A percentile compares a stretch with the other conserved stretches of the same genome.
phyloP scores from a whole-genome alignment of 176 grass and related monocot species.

The Phyllostachys edulis region DNA sequence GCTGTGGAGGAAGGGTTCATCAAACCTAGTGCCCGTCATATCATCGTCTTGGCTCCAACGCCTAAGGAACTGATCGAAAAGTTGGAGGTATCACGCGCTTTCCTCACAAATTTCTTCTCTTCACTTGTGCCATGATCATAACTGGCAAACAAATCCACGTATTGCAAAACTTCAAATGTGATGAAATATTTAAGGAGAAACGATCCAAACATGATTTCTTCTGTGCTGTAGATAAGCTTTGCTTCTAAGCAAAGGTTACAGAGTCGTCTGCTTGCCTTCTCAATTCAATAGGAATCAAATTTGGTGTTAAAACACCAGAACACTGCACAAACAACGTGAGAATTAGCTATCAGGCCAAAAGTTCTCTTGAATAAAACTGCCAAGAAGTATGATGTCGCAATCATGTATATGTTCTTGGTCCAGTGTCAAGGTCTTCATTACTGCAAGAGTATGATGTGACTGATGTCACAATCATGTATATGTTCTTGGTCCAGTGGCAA shows the following conservation, averaged over 20 bases:
- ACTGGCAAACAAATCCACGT: background rate
- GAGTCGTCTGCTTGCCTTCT: background rate
- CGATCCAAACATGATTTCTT: constrained; percentile 2
- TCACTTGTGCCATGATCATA: background rate
- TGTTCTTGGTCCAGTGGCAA: constrained; percentile 20
- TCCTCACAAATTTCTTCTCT: background rate
- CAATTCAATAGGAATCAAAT: background rate
- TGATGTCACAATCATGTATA: background rate
- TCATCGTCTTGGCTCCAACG: constrained; percentile 41
- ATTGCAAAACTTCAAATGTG: background rate
- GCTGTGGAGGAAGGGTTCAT: constrained; percentile 53
- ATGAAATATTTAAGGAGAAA: background rate
- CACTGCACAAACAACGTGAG: background rate
- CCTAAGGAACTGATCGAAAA: constrained; percentile 39
- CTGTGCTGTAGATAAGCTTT: background rate
- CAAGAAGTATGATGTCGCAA: background rate
- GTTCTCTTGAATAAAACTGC: background rate
- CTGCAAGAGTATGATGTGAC: too few species aligned
- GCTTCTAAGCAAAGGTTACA: constrained; percentile 17
- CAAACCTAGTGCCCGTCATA: constrained; percentile 33
- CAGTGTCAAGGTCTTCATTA: background rate
- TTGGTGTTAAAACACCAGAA: background rate
- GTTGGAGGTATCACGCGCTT: constrained; percentile 19
- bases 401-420: constrained; percentile 17
- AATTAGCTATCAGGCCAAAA: background rate